Percentiles rank a stretch among this genome's conserved stretches.
Evolutionary conservation across 768 basidiomycete species (phyloP).

Genomic region (Serendipita indica): DNA sequence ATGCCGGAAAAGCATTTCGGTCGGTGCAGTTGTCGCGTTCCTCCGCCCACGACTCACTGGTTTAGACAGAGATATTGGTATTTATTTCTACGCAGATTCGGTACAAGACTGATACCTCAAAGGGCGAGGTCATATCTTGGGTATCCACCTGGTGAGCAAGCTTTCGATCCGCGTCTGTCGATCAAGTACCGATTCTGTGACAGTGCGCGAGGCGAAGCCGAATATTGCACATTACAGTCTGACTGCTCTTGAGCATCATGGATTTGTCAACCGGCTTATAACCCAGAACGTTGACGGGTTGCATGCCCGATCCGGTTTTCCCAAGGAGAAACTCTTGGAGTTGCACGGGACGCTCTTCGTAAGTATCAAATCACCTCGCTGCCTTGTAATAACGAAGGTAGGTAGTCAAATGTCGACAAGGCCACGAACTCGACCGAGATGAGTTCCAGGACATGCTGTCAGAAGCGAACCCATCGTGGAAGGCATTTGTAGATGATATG

Average conservation of each 20-base stretch:
- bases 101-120: background rate
- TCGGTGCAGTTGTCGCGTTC: slow-evolving; percentile 20
- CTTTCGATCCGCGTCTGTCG: background rate
- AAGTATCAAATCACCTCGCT: slow-evolving; percentile 15
- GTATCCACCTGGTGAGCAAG: slow-evolving; percentile 44
- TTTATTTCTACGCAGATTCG: slow-evolving; percentile 18
- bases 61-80: slow-evolving; percentile 74
- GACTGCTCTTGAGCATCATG: slow-evolving; percentile 63
- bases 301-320: slow-evolving; percentile 60
- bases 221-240: slow-evolving; percentile 84
- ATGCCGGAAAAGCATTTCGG: slow-evolving; percentile 59
- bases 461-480: slow-evolving; percentile 65
- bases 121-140: slow-evolving; percentile 65
- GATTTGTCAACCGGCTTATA: slow-evolving; percentile 45
- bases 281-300: slow-evolving; percentile 90
- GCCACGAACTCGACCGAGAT: slow-evolving; percentile 51
- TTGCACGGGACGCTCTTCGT: slow-evolving; percentile 84
- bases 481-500: slow-evolving; percentile 47
- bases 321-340: slow-evolving; percentile 50
- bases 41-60: background rate
- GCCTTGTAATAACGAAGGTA: background rate
- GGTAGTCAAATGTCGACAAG: slow-evolving; percentile 42
- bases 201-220: slow-evolving; percentile 60
- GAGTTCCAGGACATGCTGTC: slow-evolving; percentile 64
- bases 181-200: background rate